Evolutionary conservation across 192 early-diverging fungal genomes (phyloP).

Genomic region (Mortierella claussenii): DNA sequence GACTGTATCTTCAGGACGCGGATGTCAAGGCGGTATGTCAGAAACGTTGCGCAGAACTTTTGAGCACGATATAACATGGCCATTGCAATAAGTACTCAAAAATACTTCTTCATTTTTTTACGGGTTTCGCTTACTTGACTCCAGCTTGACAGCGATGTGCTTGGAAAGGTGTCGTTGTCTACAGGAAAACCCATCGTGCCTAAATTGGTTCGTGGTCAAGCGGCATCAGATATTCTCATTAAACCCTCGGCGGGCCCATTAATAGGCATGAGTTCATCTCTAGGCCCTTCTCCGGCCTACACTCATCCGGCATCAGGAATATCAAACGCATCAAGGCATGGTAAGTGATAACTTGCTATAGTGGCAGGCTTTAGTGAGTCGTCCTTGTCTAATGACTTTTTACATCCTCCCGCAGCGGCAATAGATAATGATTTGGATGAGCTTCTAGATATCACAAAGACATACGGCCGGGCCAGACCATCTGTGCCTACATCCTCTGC

Average conservation of each 20-base stretch:
- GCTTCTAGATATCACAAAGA: constrained; percentile 37
- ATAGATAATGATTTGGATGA: constrained; percentile 45
- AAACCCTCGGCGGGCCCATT: constrained; percentile 5
- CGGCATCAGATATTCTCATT: constrained; percentile 36
- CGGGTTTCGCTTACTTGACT: too few species aligned
- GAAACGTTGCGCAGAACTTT: too few species aligned
- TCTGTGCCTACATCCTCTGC: neutral
- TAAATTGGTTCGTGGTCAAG: constrained; percentile 41
- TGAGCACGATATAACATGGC: too few species aligned
- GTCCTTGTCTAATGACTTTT: neutral
- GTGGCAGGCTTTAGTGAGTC: too few species aligned
- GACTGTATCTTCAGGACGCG: constrained; percentile 31
- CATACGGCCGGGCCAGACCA: constrained; percentile 19
- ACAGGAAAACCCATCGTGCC: constrained; percentile 49
- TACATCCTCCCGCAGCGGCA: neutral
- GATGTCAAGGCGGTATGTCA: constrained; percentile 28
- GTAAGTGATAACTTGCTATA: too few species aligned
- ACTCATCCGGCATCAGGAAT: constrained; percentile 1
- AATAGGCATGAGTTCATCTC: neutral
- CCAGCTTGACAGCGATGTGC: constrained; percentile 41
- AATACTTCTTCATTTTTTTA: too few species aligned
- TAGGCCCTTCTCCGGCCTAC: neutral
- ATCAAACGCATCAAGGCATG: neutral
- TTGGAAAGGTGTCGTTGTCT: constrained; percentile 45
- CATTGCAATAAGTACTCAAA: too few species aligned